These are phyloP conservation scores for Phylloporus arenicola DNA, from an alignment of 768 basidiomycete species.

Conservation along the genomic window DNA sequence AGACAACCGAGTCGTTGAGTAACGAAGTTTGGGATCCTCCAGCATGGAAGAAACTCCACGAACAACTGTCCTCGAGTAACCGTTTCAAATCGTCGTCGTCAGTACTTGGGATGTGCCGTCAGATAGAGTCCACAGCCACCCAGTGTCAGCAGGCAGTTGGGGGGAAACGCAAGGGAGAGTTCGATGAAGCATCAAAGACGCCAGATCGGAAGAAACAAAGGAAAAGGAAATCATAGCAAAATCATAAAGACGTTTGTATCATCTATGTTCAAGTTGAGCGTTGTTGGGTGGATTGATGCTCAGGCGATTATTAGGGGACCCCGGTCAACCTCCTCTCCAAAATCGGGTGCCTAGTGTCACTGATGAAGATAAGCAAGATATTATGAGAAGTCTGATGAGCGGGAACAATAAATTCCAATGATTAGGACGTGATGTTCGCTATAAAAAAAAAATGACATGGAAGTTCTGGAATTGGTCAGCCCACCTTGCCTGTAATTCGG, in stretches of 20 bases:
- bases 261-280: no score
- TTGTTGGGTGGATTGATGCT: neutral
- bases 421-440: no score
- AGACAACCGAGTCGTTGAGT: constrained; percentile 38
- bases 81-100: constrained; percentile 60
- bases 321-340: no score
- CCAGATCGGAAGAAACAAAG: constrained; percentile 44
- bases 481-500: no score
- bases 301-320: neutral
- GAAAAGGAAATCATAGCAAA: constrained; percentile 31
- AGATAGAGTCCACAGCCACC: constrained; percentile 38
- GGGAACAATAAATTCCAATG: no score
- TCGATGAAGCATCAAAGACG: constrained; percentile 32
- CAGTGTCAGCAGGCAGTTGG: constrained; percentile 5
- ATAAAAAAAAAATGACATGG: no score
- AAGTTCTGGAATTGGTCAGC: no score
- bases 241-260: no score
- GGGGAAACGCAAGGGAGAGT: constrained; percentile 37
- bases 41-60: constrained; percentile 49
- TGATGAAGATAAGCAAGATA: no score
- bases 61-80: constrained; percentile 43
- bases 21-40: constrained; percentile 53
- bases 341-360: no score
- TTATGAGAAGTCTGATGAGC: no score
- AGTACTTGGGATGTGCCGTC: constrained; percentile 59